Conservation (phyloP, 306 rosid genomes). For the Mucuna pruriens region DNA sequence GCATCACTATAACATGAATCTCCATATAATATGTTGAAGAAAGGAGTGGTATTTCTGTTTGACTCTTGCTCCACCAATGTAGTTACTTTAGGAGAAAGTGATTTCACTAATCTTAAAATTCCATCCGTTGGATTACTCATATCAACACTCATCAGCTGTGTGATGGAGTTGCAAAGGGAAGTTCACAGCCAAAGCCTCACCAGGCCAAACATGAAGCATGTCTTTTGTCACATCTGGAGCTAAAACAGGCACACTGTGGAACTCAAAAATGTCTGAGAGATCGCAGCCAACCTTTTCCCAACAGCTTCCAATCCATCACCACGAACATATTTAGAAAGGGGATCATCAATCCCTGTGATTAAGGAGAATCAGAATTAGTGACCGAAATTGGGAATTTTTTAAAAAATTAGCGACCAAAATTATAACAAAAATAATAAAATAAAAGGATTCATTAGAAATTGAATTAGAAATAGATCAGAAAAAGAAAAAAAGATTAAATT, state of each 20-base stretch:
- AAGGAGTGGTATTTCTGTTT: constrained; percentile 89
- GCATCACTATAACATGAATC: not conserved
- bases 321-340: constrained; percentile 75
- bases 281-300: constrained; percentile 51
- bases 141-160: constrained; percentile 84
- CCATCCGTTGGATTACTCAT: constrained; percentile 79
- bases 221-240: constrained; percentile 64
- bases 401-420: no score
- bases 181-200: constrained; percentile 90
- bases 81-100: constrained; percentile 71
- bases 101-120: constrained; percentile 72
- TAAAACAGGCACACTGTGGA: constrained; percentile 70
- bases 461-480: no score
- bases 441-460: no score
- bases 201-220: constrained; percentile 73
- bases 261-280: constrained; percentile 71
- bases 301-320: constrained; percentile 76
- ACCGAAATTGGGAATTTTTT: no score
- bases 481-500: no score
- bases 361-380: no score
- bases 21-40: constrained; percentile 58
- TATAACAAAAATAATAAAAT: no score
- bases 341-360: constrained; percentile 87
- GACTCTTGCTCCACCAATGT: constrained; percentile 91
- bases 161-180: constrained; percentile 88